Evolutionary conservation across 2,329 filamentous ascomycete species (phyloP), one percentile per base, ranked within the genome.

Genomic region (Fusarium sp.): DNA sequence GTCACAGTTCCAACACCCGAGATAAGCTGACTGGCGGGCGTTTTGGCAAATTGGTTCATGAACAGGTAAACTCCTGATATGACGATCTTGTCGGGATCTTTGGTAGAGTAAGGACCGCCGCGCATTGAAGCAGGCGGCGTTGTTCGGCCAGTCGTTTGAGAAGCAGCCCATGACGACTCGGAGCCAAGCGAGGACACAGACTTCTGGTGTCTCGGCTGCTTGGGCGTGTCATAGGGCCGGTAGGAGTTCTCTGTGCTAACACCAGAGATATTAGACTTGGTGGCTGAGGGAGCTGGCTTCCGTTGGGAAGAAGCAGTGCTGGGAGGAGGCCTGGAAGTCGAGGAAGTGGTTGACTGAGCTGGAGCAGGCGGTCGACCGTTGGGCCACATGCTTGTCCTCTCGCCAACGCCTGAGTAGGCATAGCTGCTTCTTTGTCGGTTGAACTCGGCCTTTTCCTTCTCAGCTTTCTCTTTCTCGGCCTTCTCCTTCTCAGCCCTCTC

Each of bases 1-100:
- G 93, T 97, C 29, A 98, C 92, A 42, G 89, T 84, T 15, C 90
- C 91, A 45, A 91, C 80, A n/a, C 91, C 92, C 0, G 92, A 92
- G 32, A 97, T 84, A 52, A 99, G 85, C 75, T 97, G 91, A 13
- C 92, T 93, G n/a, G 91, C 88, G 0, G 95, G 94, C n/a, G 91
- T 93, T 72, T 90, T 91, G 66, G 91, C 88, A 70, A 92, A 96
- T 55, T 91, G 86, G 75, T 96, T 95, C 77, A 93, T 93, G 82
- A 96, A 98, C 53, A 90, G 84, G 74, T 96, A 98, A 4, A 98
- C 95, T 10, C 90, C 95, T 72, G 91, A 91, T 77, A 99, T 94
- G 62, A 97, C 89, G 73, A 99, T 95, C 83, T 99, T 99, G 79
- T 96, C 88, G 0, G 94, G 93, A 74, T 98, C 92, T 65, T 91